Base-by-base conservation (phyloP, 768 basidiomycete species). In the Gloeophyllum trabeum region DNA sequence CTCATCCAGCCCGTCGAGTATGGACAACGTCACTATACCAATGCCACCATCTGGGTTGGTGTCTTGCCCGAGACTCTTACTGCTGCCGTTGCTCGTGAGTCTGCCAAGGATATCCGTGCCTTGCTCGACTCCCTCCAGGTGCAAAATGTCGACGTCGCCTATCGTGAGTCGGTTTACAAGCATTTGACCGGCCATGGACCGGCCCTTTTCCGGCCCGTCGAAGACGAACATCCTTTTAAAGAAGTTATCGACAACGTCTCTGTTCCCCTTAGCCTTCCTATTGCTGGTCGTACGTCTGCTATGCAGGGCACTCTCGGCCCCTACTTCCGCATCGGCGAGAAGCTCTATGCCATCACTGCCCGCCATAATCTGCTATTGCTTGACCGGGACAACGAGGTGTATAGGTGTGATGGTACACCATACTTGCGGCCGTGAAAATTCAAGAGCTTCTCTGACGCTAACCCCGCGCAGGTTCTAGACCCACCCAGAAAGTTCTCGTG, bases 251-350 rank as follows among this genome's bases (percentile, higher is more conserved):
- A 66, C 46, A 42, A 40, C 5, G 42, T 69, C 30, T 58, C 67
- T 16, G 54, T 57, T 41, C 39, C 61, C 1, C 68, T 65, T 37
- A 48, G 65, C 43, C 55, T 62, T 13, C 57, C 55, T 4, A 65
- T 67, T 34, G 53, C 64, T 41, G 54, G 63, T 40, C 54, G 51
- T 47, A 64, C 59, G 2, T 24, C 40, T 4, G n/a, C n/a, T n/a
- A 54, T 46, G 45, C 61, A 66, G 48, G 66, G 67, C 6, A 67
- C 64, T 1, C 23, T 66, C 4, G 63, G 63, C 6, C 54, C 60
- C 36, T 69, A 62, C 42, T 62, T 69, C 46, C 13, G 42, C 18
- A 46, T 49, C 2, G 54, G 52, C 24, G 39, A 56, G 4, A 48
- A 56, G 7, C 62, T 63, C 43, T 63, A 64, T 26, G 58, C 45